Conservation (phyloP, 2,329 filamentous ascomycete species). For the Sphaerostilbella broomeana region DNA sequence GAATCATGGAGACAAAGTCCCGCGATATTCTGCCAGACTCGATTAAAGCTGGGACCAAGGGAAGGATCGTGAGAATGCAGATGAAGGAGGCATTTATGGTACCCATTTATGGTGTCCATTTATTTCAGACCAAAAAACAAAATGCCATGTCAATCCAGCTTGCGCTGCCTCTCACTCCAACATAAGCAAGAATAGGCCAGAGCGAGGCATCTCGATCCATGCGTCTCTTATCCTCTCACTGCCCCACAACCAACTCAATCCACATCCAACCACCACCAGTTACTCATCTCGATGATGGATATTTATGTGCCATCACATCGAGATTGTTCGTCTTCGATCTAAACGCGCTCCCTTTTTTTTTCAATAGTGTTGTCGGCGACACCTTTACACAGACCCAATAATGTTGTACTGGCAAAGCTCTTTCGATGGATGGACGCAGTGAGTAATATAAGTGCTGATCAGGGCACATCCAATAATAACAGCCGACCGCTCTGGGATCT, state of each 20-base stretch:
- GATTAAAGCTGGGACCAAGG: no score
- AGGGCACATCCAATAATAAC: constrained; percentile 6
- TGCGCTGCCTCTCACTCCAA: no score
- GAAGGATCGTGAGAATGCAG: no score
- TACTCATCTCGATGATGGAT: no score
- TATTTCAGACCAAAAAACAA: neutral
- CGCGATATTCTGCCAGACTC: no score
- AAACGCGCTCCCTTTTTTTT: neutral
- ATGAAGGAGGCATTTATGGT: no score
- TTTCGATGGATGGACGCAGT: constrained; percentile 3
- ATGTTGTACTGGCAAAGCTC: neutral
- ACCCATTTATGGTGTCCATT: no score
- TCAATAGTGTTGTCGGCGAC: constrained; percentile 1
- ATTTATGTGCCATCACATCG: no score
- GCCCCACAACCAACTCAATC: neutral
- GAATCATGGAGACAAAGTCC: no score
- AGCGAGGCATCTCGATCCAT: neutral
- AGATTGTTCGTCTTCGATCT: neutral
- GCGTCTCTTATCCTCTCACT: neutral
- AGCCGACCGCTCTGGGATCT: constrained; percentile 4
- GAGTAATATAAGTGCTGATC: neutral
- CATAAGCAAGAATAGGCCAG: no score
- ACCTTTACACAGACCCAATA: neutral
- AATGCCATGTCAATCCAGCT: no score
- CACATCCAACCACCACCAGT: no score